phyloP scores from a whole-genome alignment of 1,139 yeast genomes.

The Hemisphaericaspora xylanilytica region DNA sequence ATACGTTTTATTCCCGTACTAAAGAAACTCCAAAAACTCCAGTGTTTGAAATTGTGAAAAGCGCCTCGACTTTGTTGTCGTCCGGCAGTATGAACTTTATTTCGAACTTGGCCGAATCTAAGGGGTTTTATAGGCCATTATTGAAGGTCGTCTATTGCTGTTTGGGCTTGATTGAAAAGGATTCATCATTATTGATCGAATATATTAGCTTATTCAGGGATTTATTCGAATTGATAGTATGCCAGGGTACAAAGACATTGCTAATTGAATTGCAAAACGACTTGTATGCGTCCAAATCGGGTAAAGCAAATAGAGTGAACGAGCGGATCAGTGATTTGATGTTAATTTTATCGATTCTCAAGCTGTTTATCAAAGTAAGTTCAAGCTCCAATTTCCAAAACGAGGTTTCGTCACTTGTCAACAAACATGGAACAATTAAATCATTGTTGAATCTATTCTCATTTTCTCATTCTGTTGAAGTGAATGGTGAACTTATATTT shows the following conservation, averaged over 20 bases:
- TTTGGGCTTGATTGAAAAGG: slow-evolving; percentile 42
- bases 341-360: slow-evolving; percentile 60
- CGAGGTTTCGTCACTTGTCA: slow-evolving; percentile 52
- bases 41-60: slow-evolving; percentile 39
- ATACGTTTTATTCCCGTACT: slow-evolving; percentile 37
- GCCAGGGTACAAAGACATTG: slow-evolving; percentile 55
- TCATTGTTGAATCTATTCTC: slow-evolving; percentile 66
- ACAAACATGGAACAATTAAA: slow-evolving; percentile 59
- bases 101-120: slow-evolving; percentile 35
- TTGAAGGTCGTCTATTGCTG: slow-evolving; percentile 56
- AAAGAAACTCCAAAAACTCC: slow-evolving; percentile 25
- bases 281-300: slow-evolving; percentile 38
- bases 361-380: slow-evolving; percentile 52
- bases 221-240: slow-evolving; percentile 57
- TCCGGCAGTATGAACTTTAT: slow-evolving; percentile 49
- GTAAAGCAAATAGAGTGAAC: slow-evolving; percentile 30
- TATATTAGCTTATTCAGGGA: slow-evolving; percentile 52
- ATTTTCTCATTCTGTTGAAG: slow-evolving; percentile 59
- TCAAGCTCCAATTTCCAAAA: slow-evolving; percentile 49
- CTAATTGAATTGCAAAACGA: slow-evolving; percentile 59
- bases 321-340: slow-evolving; percentile 62
- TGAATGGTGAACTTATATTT: slow-evolving; percentile 62
- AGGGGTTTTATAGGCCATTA: slow-evolving; percentile 55
- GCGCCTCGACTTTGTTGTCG: slow-evolving; percentile 40
- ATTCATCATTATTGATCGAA: slow-evolving; percentile 42